These are phyloP conservation scores for Drosera capensis DNA, from an alignment of 148 eudicot genomes.

Conservation along the genomic window DNA sequence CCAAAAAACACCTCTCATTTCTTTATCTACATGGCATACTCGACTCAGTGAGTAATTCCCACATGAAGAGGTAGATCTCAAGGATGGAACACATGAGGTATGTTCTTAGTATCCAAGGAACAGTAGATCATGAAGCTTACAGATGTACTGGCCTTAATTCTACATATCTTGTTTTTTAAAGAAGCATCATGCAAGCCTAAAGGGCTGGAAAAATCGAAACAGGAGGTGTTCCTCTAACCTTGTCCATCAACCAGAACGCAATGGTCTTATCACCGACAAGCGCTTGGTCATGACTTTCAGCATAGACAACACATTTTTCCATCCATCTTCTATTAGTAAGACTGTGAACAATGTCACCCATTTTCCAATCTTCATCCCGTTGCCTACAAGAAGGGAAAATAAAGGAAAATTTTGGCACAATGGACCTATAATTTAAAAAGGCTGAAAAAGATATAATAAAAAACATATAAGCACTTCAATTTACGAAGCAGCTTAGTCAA, in stretches of 20 bases:
- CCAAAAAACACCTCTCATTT: neutral
- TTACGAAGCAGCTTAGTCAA: no score
- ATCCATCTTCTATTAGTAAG: constrained; percentile 91
- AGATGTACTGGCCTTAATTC: neutral
- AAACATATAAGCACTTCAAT: no score
- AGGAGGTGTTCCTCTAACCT: constrained; percentile 32
- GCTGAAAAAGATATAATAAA: no score
- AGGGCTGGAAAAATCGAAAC: neutral
- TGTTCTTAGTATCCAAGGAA: neutral
- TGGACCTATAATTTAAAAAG: neutral
- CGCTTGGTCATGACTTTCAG: constrained; percentile 99
- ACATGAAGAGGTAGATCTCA: neutral
- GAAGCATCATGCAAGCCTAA: neutral
- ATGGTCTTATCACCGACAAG: constrained; percentile 97
- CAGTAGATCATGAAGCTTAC: neutral
- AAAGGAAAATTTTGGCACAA: neutral
- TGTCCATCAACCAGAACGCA: constrained; percentile 99
- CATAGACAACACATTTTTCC: constrained; percentile 84
- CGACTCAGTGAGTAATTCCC: neutral
- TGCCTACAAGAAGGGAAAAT: constrained; percentile 22
- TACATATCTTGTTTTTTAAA: neutral
- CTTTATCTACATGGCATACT: neutral
- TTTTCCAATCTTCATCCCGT: constrained; percentile 91
- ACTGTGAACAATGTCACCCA: constrained; percentile 75
- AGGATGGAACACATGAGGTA: neutral